phyloP scores from a whole-genome alignment of 1,284 basidiomycete genomes.

The Psilocybe mexicana region DNA sequence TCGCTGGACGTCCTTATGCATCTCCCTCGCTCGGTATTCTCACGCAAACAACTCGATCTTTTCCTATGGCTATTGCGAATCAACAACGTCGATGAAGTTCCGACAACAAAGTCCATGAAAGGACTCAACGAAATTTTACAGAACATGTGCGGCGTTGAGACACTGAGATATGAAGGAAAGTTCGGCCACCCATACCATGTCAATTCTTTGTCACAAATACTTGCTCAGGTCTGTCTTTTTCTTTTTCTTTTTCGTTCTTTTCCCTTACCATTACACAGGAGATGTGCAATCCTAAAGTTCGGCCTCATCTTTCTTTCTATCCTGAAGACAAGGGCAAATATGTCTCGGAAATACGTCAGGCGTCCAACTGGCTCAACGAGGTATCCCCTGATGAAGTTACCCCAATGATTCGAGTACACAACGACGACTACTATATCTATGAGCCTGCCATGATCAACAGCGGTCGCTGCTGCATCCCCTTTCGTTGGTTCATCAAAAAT shows the following conservation, averaged over 20 bases:
- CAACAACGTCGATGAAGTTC: constrained; percentile 31
- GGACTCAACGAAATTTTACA: constrained; percentile 27
- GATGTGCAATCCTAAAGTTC: constrained; percentile 10
- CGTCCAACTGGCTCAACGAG: constrained; percentile 4
- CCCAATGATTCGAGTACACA: constrained; percentile 29
- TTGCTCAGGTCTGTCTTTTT: constrained; percentile 29
- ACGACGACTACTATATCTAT: constrained; percentile 31
- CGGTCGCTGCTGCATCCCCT: constrained; percentile 25
- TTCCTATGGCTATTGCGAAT: constrained; percentile 29
- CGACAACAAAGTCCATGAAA: constrained; percentile 29
- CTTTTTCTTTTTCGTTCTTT: neutral
- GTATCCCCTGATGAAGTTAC: constrained; percentile 10
- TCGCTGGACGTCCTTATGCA: constrained; percentile 36
- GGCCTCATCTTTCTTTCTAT: constrained; percentile 4
- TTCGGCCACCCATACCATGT: constrained; percentile 36
- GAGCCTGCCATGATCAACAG: constrained; percentile 27
- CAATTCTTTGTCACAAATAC: constrained; percentile 31
- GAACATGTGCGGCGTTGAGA: constrained; percentile 31
- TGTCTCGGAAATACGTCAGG: constrained; percentile 10
- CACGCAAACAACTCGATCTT: neutral
- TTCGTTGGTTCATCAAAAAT: constrained; percentile 32
- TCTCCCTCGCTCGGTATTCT: constrained; percentile 28
- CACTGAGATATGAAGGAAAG: constrained; percentile 30
- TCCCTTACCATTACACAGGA: constrained; percentile 1
- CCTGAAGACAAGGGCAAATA: constrained; percentile 11